A percentile compares a stretch with the other conserved stretches of the same genome.
Evolutionary conservation across 805 yeast species (phyloP).

Genomic region (Wickerhamia fluorescens): DNA sequence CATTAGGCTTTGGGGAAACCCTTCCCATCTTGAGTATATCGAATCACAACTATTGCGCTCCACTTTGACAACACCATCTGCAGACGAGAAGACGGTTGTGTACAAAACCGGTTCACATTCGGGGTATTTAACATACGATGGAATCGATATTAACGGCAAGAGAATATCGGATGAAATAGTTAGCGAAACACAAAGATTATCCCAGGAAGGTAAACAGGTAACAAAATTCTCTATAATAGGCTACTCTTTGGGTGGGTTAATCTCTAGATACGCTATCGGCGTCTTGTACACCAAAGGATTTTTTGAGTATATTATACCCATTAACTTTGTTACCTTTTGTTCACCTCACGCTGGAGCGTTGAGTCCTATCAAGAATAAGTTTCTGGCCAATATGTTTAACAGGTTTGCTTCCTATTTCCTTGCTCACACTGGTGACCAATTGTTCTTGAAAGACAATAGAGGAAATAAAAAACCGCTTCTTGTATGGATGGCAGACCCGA

Average conservation of each 20-base stretch:
- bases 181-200: constrained; percentile 12
- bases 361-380: constrained; percentile 33
- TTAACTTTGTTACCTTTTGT: constrained; percentile 45
- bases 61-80: constrained; percentile 14
- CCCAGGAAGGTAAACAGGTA: constrained; percentile 29
- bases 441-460: constrained; percentile 48
- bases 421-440: constrained; percentile 68
- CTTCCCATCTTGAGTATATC: constrained; percentile 59
- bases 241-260: constrained; percentile 84
- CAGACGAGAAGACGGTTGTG: constrained; percentile 25
- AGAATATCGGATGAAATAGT: constrained; percentile 64
- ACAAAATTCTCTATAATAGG: constrained; percentile 74
- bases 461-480: constrained; percentile 44
- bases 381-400: constrained; percentile 47
- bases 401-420: constrained; percentile 54
- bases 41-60: constrained; percentile 36
- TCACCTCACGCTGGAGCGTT: constrained; percentile 64
- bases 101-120: constrained; percentile 54
- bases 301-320: constrained; percentile 50
- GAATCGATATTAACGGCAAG: constrained; percentile 77
- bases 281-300: constrained; percentile 46
- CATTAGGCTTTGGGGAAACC: constrained; percentile 61
- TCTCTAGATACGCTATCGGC: constrained; percentile 78
- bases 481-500: constrained; percentile 56
- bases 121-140: constrained; percentile 79